phyloP scores from a whole-genome alignment of 345 rosid genomes.

The Hibiscus syriacus region DNA sequence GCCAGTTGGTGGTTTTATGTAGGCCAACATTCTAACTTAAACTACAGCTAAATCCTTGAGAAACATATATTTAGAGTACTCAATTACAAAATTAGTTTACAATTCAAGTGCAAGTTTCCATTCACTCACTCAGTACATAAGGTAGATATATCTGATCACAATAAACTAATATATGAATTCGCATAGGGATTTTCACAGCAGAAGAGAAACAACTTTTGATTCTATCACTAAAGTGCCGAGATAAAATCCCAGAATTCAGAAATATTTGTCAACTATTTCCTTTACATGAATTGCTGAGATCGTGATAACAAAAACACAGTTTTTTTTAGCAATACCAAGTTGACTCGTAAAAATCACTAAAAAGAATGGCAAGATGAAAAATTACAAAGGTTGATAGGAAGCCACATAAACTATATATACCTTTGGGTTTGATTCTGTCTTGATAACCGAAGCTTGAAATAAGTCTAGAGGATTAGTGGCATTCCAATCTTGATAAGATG shows the following conservation, averaged over 20 bases:
- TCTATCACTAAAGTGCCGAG: not conserved
- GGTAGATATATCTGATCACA: not conserved
- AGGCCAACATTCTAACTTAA: not conserved
- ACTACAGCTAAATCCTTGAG: not conserved
- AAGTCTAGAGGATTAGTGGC: conserved; percentile 67
- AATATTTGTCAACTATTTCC: not conserved
- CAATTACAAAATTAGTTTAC: not conserved
- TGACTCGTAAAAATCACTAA: conserved; percentile 1
- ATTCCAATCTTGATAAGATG: conserved; percentile 68
- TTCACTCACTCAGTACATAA: not conserved
- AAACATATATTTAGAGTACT: not conserved
- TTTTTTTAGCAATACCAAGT: not conserved
- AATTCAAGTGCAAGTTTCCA: not conserved
- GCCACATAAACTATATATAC: conserved; percentile 23
- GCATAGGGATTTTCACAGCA: not conserved
- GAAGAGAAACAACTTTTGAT: not conserved
- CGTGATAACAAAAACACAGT: not conserved
- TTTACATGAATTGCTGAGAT: not conserved
- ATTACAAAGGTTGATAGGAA: not conserved
- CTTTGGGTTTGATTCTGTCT: conserved; percentile 80
- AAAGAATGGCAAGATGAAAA: not conserved
- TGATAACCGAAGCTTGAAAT: conserved; percentile 59
- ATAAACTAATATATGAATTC: not conserved
- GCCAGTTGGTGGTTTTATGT: not conserved
- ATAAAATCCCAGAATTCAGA: not conserved